A percentile compares a stretch with the other conserved stretches of the same genome.
phyloP scores from a whole-genome alignment of 2,329 filamentous ascomycete species.

The Tolypocladium endophyticum region DNA sequence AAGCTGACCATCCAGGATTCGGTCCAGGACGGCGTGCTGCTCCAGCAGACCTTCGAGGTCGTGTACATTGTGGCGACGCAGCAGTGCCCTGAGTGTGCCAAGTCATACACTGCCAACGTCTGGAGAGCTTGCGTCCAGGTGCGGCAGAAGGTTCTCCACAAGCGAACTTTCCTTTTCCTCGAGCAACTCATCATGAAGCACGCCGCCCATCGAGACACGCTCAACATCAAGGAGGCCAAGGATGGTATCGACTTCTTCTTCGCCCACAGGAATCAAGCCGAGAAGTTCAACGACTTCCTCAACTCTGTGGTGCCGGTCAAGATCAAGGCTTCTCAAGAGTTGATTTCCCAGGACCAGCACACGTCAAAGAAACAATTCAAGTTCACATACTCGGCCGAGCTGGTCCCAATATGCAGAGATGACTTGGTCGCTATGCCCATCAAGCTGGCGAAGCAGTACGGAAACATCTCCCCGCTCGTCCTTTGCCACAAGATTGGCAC shows the following conservation, averaged over 20 bases:
- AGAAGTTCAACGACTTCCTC: conserved; percentile 86
- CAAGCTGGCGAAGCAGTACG: conserved; percentile 73
- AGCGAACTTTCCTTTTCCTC: conserved; percentile 61
- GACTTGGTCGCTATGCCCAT: conserved; percentile 90
- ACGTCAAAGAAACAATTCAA: conserved; percentile 90
- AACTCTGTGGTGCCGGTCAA: conserved; percentile 70
- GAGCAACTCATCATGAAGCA: conserved; percentile 97
- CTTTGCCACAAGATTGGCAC: conserved; percentile 86
- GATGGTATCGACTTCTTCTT: conserved; percentile 97
- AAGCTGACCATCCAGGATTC: conserved; percentile 85
- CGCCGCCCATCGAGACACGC: conserved; percentile 78
- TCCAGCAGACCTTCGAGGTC: conserved; percentile 94
- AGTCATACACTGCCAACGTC: conserved; percentile 93
- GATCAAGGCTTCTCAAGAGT: conserved; percentile 66
- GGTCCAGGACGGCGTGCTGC: conserved; percentile 50
- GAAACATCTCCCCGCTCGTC: conserved; percentile 79
- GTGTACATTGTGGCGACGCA: conserved; percentile 84
- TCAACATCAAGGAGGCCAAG: conserved; percentile 96
- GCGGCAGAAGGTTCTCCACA: conserved; percentile 92
- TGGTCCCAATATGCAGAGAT: conserved; percentile 95
- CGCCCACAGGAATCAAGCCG: conserved; percentile 76
- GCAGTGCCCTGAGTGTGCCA: conserved; percentile 89
- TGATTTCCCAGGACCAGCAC: conserved; percentile 89
- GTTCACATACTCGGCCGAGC: conserved; percentile 79
- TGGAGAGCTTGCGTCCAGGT: conserved; percentile 93